These are phyloP conservation scores for Lachnellula arida DNA, from an alignment of 2,329 filamentous ascomycete genomes.

Conservation along the genomic window DNA sequence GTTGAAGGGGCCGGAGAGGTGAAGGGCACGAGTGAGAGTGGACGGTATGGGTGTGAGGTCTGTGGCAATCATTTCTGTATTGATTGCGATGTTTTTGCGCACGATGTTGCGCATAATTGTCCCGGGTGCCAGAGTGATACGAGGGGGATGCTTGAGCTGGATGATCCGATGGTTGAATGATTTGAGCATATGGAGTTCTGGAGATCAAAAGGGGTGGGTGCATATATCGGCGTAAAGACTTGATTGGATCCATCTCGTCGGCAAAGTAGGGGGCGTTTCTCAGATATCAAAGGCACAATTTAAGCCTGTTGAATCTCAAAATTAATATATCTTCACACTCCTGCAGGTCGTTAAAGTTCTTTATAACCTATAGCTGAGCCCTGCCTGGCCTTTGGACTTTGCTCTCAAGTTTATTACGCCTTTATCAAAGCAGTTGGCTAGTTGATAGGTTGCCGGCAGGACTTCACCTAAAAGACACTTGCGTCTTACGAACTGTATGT, in stretches of 20 bases:
- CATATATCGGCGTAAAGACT: not conserved
- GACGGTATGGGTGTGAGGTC: slow-evolving; percentile 82
- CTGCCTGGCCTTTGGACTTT: too few species aligned
- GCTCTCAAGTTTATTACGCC: too few species aligned
- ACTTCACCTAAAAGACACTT: too few species aligned
- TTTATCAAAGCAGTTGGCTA: too few species aligned
- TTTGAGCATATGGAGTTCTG: not conserved
- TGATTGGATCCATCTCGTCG: not conserved
- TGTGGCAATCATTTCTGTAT: slow-evolving; percentile 94
- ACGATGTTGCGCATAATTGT: slow-evolving; percentile 93
- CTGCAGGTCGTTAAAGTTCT: too few species aligned
- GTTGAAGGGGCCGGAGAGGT: slow-evolving; percentile 13
- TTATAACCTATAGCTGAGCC: too few species aligned
- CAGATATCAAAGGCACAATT: too few species aligned
- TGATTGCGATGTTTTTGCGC: slow-evolving; percentile 92
- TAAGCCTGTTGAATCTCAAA: too few species aligned
- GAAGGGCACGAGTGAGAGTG: slow-evolving; percentile 76
- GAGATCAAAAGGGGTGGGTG: not conserved
- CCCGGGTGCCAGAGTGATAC: slow-evolving; percentile 62
- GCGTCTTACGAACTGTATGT: too few species aligned
- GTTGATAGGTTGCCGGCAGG: too few species aligned
- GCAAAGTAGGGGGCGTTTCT: not conserved
- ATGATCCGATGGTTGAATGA: not conserved
- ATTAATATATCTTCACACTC: too few species aligned
- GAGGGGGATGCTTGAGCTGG: slow-evolving; percentile 8